Base-by-base conservation (phyloP, 2,329 filamentous ascomycete genomes). In the Gaeumannomyces sp. region DNA sequence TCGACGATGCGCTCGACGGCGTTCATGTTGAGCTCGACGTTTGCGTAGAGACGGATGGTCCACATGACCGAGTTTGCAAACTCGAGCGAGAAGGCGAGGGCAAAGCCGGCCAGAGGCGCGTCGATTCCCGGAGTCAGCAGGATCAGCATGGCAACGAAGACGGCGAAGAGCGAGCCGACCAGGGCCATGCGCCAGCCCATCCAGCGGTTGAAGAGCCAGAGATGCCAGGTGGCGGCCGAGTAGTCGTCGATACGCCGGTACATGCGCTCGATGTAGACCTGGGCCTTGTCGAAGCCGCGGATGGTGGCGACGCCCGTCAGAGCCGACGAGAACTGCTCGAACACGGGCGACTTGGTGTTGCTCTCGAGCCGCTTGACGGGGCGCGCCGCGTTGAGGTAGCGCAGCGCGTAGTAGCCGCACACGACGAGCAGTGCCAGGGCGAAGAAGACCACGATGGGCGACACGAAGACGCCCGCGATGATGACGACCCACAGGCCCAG, bases 361-460 rank as follows among this genome's bases (percentile, higher is more conserved):
- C 88, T 91, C 74, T 94, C 91, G 1, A 94, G 82, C 6, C 91
- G 83, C 76, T 93, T 94, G 67, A 90, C 82, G 38, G 92, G 90
- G 56, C 91, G 82, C 0, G 90, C 90, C 1, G 84, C 90, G n/a
- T 83, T 77, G 7, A 95, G 80, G 71, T 91, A 95, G 50, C 78
- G 79, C 3, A 80, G 71, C 1, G 86, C 88, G 64, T 87, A 83
- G 66, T 83, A 75, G n/a, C 84, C 71, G 67, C 84, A 88, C 13
- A 88, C 74, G 0, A 76, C 67, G 1, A 92, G 76, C 1, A 93
- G 79, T 5, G 85, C 66, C 5, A 81, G 63, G 0, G 89, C 85
- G 60, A 91, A 76, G 1, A 89, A 69, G 10, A 93, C 81, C 65
- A 93, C 85, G 63, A 84, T 80, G 0, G 84, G 84, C 0, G 89